Base-by-base conservation (phyloP, 345 rosid genomes). In the Garcia nutans region DNA sequence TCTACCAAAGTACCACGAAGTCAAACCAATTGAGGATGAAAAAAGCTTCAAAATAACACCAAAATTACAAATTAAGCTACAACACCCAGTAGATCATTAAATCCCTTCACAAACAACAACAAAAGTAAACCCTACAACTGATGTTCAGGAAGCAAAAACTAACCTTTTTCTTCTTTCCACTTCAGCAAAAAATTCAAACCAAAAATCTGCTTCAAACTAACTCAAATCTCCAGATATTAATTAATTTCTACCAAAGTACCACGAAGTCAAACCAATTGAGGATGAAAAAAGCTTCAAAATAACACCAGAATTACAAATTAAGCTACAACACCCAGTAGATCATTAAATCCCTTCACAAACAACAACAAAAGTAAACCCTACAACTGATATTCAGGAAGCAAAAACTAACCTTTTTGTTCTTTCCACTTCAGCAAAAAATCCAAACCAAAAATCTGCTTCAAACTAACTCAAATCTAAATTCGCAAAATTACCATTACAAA, bases 341-440 rank as follows among this genome's bases (percentile, higher is more conserved):
- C 59, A 52, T 56, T 23, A 68, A 44, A 44, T 67, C 49, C n/a
- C 71, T 22, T 15, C 28, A 68, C 23, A 68, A 49, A 70, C 10
- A 37, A 70, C 64, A 65, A 54, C 50, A 12, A 66, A 72, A 64
- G 22, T 74, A 76, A 37, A 71, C 74, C 79, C 77, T 10, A 62
- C 56, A 37, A 37, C 41, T 37, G 41, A 59, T 23, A 55, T 47
- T 72, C 41, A 55, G 58, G 49, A 56, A 37, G 41, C 41, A 37
- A 37, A 37, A 68, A 50, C 70, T 47, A 37, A 37, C 64, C 70
- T 22, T 59, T 71, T 16, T 33, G 1, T 31, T 26, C 16, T 26
- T 33, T 58, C 54, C 72, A 49, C 54, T 31, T 67, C 54, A 76
- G n/a, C 52, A 28, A 57, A 68, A 57, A 68, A 20, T 19, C 73